Percentiles rank a stretch among this genome's conserved stretches.
phyloP scores from a whole-genome alignment of 2,329 filamentous ascomycete species.

The Arthrobotrys musiformis region DNA sequence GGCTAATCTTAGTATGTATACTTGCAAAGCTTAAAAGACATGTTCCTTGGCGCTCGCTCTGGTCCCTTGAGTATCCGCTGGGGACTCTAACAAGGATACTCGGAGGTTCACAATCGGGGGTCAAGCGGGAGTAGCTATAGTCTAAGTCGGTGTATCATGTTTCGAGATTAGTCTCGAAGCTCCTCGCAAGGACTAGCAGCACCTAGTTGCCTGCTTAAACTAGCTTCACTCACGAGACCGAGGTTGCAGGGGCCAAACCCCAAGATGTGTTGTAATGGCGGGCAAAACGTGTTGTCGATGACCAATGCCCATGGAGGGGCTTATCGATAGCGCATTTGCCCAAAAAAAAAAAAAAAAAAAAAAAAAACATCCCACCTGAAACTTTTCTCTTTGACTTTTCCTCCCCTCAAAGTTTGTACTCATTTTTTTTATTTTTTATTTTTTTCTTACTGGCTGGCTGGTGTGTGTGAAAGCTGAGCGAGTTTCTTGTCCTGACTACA shows the following conservation, averaged over 20 bases:
- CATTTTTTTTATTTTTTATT: background rate
- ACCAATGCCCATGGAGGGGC: conserved; percentile 15
- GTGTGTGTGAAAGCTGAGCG: background rate
- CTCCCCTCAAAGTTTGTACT: background rate
- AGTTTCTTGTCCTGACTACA: background rate
- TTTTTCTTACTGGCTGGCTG: too few relatives aligned
- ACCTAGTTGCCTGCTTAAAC: background rate
- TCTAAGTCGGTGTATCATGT: background rate
- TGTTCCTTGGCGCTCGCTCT: too few relatives aligned
- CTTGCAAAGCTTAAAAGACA: too few relatives aligned
- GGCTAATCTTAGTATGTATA: too few relatives aligned
- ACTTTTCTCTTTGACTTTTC: background rate
- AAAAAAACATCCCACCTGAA: conserved; percentile 21
- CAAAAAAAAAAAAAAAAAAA: background rate
- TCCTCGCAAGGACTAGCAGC: background rate
- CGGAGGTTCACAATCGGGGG: background rate
- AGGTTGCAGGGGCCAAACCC: background rate
- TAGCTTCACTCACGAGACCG: background rate
- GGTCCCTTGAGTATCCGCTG: too few relatives aligned
- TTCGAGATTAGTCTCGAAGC: background rate
- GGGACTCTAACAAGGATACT: background rate
- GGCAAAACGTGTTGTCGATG: background rate
- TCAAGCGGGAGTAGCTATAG: background rate
- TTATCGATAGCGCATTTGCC: conserved; percentile 55
- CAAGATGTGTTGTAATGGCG: background rate